A percentile compares a stretch with the other conserved stretches of the same genome.
Evolutionary conservation across 75 land plant species (phyloP).

Genomic region (Chamaecyparis obtusa): DNA sequence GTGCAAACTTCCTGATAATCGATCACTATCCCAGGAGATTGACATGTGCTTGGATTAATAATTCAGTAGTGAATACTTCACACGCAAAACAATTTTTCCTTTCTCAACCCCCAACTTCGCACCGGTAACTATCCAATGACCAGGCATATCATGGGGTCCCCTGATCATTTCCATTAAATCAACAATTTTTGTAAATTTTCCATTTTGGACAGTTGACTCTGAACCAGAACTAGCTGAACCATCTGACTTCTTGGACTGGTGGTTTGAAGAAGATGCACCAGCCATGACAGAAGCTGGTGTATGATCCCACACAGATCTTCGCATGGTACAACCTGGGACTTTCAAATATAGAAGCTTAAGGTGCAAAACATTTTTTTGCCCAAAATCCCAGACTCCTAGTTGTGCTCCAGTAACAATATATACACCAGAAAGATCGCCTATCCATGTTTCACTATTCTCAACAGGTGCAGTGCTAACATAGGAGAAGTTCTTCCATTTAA

Average conservation of each 20-base stretch:
- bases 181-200: constrained; percentile 71
- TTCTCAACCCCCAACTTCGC: constrained; percentile 88
- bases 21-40: neutral
- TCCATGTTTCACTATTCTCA: constrained; percentile 52
- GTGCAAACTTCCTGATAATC: neutral
- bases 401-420: constrained; percentile 91
- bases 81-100: constrained; percentile 72
- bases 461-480: constrained; percentile 91
- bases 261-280: constrained; percentile 28
- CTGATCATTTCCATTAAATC: constrained; percentile 81
- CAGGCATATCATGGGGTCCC: constrained; percentile 86
- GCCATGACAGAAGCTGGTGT: constrained; percentile 35
- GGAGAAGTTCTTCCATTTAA: constrained; percentile 86
- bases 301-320: constrained; percentile 92
- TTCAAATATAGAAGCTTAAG: constrained; percentile 79
- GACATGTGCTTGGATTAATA: constrained; percentile 25
- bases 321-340: constrained; percentile 88
- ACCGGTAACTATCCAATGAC: constrained; percentile 94
- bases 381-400: constrained; percentile 78
- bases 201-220: constrained; percentile 31
- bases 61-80: constrained; percentile 83
- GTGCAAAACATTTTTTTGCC: constrained; percentile 70
- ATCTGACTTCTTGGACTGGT: constrained; percentile 13
- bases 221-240: constrained; percentile 20
- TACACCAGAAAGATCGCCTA: constrained; percentile 74